These are phyloP conservation scores for Raddia distichophylla DNA, from an alignment of 176 grass and related monocot genomes.

Conservation along the genomic window DNA sequence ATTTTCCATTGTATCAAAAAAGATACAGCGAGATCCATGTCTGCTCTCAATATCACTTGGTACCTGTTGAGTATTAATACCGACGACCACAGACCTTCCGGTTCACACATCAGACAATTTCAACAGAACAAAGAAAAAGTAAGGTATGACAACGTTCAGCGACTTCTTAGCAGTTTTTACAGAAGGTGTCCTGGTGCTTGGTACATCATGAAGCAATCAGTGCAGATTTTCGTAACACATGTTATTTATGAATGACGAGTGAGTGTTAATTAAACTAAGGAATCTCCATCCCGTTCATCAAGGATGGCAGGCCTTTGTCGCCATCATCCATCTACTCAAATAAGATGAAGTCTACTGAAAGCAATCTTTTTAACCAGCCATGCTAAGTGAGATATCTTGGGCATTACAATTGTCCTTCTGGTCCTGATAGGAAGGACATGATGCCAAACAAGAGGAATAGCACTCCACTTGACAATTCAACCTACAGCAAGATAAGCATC, in stretches of 20 bases:
- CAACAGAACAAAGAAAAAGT: not conserved
- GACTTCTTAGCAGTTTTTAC: conserved; percentile 11
- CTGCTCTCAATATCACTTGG: no score
- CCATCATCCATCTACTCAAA: conserved; percentile 48
- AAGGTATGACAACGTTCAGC: not conserved
- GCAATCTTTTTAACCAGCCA: conserved; percentile 31
- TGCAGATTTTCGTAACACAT: conserved; percentile 20
- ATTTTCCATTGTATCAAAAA: no score
- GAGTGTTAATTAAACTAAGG: conserved; percentile 50
- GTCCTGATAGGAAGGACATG: conserved; percentile 71
- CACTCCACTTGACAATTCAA: conserved; percentile 77
- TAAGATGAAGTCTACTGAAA: conserved; percentile 31
- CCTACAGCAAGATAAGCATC: conserved; percentile 37
- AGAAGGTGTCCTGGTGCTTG: conserved; percentile 7
- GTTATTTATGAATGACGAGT: conserved; percentile 47
- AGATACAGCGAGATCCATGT: no score
- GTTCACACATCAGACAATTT: not conserved
- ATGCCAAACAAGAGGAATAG: conserved; percentile 83
- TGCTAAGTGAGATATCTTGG: conserved; percentile 9
- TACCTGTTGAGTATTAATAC: not conserved
- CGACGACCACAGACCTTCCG: not conserved
- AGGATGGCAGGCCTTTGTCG: conserved; percentile 34
- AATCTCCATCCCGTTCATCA: conserved; percentile 32
- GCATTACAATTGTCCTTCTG: conserved; percentile 49
- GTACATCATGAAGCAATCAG: conserved; percentile 5